phyloP scores from a whole-genome alignment of 305 asterid species.

The Ajuga reptans region DNA sequence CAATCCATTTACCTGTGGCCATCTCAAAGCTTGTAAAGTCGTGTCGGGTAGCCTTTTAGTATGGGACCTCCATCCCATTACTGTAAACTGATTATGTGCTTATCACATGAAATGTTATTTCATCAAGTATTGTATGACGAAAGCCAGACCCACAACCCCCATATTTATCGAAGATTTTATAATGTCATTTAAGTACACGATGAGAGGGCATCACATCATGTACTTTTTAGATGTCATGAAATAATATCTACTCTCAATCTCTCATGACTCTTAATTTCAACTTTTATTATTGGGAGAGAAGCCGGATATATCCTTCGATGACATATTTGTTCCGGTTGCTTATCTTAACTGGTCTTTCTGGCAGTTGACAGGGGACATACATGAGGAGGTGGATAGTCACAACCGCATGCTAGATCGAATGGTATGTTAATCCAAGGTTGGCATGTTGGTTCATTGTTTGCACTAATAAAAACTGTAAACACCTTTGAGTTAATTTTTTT shows the following conservation, averaged over 20 bases:
- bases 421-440: conserved; percentile 40
- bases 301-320: neutral
- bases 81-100: neutral
- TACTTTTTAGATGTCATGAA: neutral
- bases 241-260: neutral
- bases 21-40: conserved; percentile 1
- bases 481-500: neutral
- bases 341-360: conserved; percentile 12
- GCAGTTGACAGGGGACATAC: conserved; percentile 91
- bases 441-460: neutral
- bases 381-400: conserved; percentile 94
- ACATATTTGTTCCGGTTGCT: neutral
- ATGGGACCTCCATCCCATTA: neutral
- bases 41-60: neutral
- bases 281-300: neutral
- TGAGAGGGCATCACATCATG: neutral
- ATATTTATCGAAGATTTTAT: neutral
- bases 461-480: neutral
- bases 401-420: conserved; percentile 68
- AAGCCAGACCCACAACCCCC: neutral
- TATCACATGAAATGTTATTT: neutral
- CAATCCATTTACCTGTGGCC: neutral
- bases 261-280: neutral
- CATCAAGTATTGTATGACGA: neutral
- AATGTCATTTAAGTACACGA: too few relatives aligned